Evolutionary conservation across 176 grass and related monocot genomes (phyloP), one percentile per base, ranked within the genome.

Genomic region (Coix lacrymajobi): DNA sequence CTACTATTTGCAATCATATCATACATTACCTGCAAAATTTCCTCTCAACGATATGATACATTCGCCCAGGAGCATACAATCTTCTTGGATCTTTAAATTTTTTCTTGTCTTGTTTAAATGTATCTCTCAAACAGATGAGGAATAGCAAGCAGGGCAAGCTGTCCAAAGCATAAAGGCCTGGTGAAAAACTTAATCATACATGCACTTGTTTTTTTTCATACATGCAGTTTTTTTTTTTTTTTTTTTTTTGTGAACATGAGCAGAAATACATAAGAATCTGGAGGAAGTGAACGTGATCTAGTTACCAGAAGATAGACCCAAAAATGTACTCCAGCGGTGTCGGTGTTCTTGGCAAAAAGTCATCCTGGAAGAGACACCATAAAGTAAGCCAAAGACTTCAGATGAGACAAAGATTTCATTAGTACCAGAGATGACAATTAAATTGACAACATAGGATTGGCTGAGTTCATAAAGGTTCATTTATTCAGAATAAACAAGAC

Each of bases 41-140:
- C 71, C 93, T 96, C 87, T 99, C 97, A 11, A 99, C 91, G 3
- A 99, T 99, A 79, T 99, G 97, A 86, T 99, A 99, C 80, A 99
- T 94, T 66, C 97, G 76, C 37, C 97, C 97, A 87, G 97, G 97
- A 84, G 93, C 97, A 84, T 99, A 96, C 38, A 99, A 73, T 74
- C 97, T 94, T 85, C 93, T 90, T 24, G 93, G 87, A 82, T 99
- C 97, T 46, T 79, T 80, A 76, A 96, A 80, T 78, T 92, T 99
- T 65, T 20, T 90, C 66, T 94, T 99, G 73, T 99, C 93, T 96
- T 92, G 93, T 66, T 90, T 99, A 44, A 99, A 92, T 78, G 97
- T 99, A 77, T 99, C 97, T 93, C 97, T 96, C 91, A 99, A 80
- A 78, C 97, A 99, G 15, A 95, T 72, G 62, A 96, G 61, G 79